phyloP scores from a whole-genome alignment of 1,284 basidiomycete genomes.

The Serendipita sp. region DNA sequence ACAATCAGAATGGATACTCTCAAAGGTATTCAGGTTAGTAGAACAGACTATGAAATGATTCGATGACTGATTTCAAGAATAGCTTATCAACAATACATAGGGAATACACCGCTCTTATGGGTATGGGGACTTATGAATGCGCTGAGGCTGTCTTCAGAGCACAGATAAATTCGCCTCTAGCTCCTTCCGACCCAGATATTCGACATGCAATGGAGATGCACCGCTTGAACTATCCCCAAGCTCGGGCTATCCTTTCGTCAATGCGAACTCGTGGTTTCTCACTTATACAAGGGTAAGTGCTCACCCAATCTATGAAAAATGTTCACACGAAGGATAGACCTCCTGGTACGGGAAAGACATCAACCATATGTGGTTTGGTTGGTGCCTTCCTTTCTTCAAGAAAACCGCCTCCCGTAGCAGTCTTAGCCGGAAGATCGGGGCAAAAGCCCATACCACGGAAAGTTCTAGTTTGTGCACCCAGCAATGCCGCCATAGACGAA shows the following conservation, averaged over 20 bases:
- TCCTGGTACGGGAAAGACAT: constrained; percentile 97
- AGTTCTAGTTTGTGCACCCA: constrained; percentile 89
- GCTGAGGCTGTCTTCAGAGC: constrained; percentile 58
- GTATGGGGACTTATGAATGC: constrained; percentile 72
- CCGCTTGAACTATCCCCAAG: constrained; percentile 87
- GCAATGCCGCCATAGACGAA: constrained; percentile 98
- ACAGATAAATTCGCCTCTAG: constrained; percentile 34
- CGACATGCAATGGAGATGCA: constrained; percentile 55
- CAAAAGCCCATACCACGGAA: constrained; percentile 49
- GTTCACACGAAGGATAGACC: constrained; percentile 39
- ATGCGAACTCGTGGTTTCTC: constrained; percentile 69
- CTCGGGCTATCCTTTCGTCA: constrained; percentile 72
- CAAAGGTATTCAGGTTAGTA: constrained; percentile 55
- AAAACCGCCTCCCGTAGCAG: constrained; percentile 31
- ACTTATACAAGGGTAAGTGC: constrained; percentile 82
- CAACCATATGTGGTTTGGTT: constrained; percentile 92
- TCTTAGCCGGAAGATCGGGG: constrained; percentile 33
- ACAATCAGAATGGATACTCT: constrained; percentile 6
- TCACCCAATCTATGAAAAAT: not conserved
- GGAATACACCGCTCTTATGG: constrained; percentile 80
- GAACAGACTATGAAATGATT: constrained; percentile 5
- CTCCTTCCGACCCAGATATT: constrained; percentile 41
- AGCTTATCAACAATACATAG: constrained; percentile 85
- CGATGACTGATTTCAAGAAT: constrained; percentile 8
- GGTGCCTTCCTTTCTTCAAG: constrained; percentile 65